Base-by-base conservation (phyloP, 371 early-diverging fungal species). In the Vairimorpha necatrix region DNA sequence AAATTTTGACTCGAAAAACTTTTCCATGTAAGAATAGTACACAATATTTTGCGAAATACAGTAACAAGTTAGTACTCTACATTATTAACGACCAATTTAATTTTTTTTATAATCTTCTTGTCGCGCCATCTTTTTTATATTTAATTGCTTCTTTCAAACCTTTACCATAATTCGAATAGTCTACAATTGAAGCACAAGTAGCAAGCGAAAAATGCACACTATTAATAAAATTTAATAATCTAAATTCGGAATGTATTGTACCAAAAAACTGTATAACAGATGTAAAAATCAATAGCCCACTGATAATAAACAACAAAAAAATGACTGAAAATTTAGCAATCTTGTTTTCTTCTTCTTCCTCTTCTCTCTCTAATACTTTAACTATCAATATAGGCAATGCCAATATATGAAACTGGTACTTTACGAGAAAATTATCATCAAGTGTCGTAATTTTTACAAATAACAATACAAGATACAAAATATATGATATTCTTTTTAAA, bases 311-410 rank as follows among this genome's bases (percentile, higher is more conserved):
- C 4, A 50, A 50, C 22, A 50, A 50, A 13, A 50, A 13, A 16
- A 38, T 34, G 20, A 34, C 16, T 34, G 39, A 18, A 63, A 9
- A 63, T 63, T 63, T 63, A 33, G 63, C 63, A 63, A 11, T 34
- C 3, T 14, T 36, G 20, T 63, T 42, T 63, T 63, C 63, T 2
- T 63, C 30, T 22, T 63, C 63, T 38, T 26, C 38, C 22, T 63
- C 63, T 20, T 32, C 26, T 16, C 63, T 32, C 24, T 36, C 34
- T 13, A 63, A 18, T 14, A 63, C 63, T 38, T 32, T 32, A 36
- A 34, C n/a, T 32, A 63, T 20, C n/a, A 63, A 63, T 38, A 63
- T 26, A 14, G 63, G 63, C 3, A 50, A n/a, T 11, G 34, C 1
- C 2, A 63, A 20, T 38, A 20, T 11, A 14, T 38, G 1, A 63